Base-by-base conservation (phyloP, 192 early-diverging fungal genomes). In the Spizellomyces punctatus region DNA sequence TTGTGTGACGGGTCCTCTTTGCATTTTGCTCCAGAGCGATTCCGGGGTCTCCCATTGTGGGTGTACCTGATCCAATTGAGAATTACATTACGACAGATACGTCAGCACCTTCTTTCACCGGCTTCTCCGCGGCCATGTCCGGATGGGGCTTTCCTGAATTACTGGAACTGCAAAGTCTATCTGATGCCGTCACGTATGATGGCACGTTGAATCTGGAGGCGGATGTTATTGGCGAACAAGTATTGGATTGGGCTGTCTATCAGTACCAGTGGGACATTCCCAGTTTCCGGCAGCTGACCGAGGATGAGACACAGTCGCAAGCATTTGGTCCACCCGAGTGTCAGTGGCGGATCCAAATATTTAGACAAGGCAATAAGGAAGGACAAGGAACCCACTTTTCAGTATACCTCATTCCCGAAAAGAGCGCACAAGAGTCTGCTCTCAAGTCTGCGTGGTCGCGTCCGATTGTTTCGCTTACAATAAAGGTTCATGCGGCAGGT, bases 71-170 rank as follows among this genome's bases (percentile, higher is more conserved):
- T 42, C 63, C 59, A 8, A 50, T 10, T 47, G 76, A 82, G 8
- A 72, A 78, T 22, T 71, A 64, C n/a, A 55, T 81, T 7, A 59
- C 73, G 27, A 58, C 68, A 46, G 74, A 79, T 60, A 73, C 71
- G 16, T 73, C 74, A 8, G 44, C 58, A 8, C 47, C 61, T 19
- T 36, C 59, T n/a, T 82, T 82, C 72, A 71, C 58, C 9, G 80
- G 71, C 2, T 82, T 82, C 70, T 42, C 21, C 16, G 64, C 62
- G 3, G 6, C 46, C 6, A 56, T 66, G 48, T 58, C 78, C 17
- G 83, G 83, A 46, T 85, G 83, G 83, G 83, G 83, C 27, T 85
- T 85, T 63, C 74, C 76, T 4, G 71, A 74, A 19, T 60, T 82
- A 19, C 50, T 74, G 7, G 27, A 69, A 5, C 64, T 82, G 27